Base-by-base conservation (phyloP, 2,329 filamentous ascomycete species). In the Fusarium fracticaudum region DNA sequence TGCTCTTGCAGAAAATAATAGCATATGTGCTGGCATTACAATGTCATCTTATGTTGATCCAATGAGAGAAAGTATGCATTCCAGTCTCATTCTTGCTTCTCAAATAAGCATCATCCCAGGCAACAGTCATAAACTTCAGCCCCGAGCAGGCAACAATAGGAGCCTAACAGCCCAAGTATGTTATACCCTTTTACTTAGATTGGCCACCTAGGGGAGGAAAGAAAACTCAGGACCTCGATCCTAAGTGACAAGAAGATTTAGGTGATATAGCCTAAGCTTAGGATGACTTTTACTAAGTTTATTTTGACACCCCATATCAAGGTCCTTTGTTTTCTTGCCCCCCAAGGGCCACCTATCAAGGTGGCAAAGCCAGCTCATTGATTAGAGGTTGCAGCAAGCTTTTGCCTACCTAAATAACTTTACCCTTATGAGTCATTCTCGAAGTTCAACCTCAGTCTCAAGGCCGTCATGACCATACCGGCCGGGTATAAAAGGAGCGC, bases 401-500 rank as follows among this genome's bases (percentile, higher is more conserved):
- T 48, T 35, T 50, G 41, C 41, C 31, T 26, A 13, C 55, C 31
- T 45, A 9, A 45, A 29, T 29, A 38, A 31, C 20, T 55, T n/a
- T n/a, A 26, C 26, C n/a, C 35, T n/a, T 24, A 8, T 29, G 29
- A 43, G 26, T 64, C 37, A 33, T 11, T 48, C 35, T 33, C 33
- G 18, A 26, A 26, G 17, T 53, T 38, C 20, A 45, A 64, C 62
- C 71, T 74, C 58, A 54, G 60, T 63, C 35, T 33, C 24, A 31
- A 75, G 71, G 67, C 41, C 33, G 12, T 26, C 54, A 8, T 12
- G 31, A 20, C 24, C n/a, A 17, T 44, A n/a, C 17, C 9, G 11
- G 15, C 31, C 24, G 20, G 24, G 40, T 70, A 74, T 73, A 74
- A 73, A 75, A 68, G 15, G 20, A 31, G 11, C 35, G 3, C 20